phyloP scores from a whole-genome alignment of 352 stramenopile species.

The Globisporangium cylindrosporum region DNA sequence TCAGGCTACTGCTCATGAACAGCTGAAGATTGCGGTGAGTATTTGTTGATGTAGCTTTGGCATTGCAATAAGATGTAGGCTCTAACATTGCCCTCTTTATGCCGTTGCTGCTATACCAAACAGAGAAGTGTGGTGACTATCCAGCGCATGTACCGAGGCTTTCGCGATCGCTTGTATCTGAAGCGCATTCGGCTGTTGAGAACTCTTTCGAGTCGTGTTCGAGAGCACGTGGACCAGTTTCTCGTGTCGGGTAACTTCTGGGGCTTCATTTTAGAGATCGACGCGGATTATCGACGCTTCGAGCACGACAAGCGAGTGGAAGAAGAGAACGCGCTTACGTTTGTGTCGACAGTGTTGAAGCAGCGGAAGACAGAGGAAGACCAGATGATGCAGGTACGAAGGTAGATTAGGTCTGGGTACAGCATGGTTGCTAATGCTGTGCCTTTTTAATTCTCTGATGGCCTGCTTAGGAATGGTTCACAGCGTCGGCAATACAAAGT shows the following conservation, averaged over 20 bases:
- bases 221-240: slow-evolving; percentile 41
- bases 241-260: slow-evolving; percentile 55
- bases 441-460: background rate
- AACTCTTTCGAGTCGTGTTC: slow-evolving; percentile 40
- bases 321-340: slow-evolving; percentile 43
- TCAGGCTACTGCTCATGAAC: slow-evolving; percentile 21
- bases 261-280: slow-evolving; percentile 54
- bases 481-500: slow-evolving; percentile 44
- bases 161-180: slow-evolving; percentile 39
- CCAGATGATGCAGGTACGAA: slow-evolving; percentile 51
- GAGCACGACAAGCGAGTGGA: slow-evolving; percentile 41
- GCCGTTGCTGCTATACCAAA: background rate
- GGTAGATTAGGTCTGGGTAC: background rate
- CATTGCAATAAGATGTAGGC: background rate
- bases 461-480: slow-evolving; percentile 45
- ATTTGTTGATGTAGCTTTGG: background rate
- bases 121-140: slow-evolving; percentile 35
- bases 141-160: slow-evolving; percentile 50
- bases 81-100: background rate
- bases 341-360: slow-evolving; percentile 42
- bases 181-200: slow-evolving; percentile 37
- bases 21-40: slow-evolving; percentile 22
- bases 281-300: slow-evolving; percentile 57
- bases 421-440: background rate
- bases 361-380: slow-evolving; percentile 49